Conservation (phyloP, 1,284 basidiomycete species). For the Stereum hirsutum region DNA sequence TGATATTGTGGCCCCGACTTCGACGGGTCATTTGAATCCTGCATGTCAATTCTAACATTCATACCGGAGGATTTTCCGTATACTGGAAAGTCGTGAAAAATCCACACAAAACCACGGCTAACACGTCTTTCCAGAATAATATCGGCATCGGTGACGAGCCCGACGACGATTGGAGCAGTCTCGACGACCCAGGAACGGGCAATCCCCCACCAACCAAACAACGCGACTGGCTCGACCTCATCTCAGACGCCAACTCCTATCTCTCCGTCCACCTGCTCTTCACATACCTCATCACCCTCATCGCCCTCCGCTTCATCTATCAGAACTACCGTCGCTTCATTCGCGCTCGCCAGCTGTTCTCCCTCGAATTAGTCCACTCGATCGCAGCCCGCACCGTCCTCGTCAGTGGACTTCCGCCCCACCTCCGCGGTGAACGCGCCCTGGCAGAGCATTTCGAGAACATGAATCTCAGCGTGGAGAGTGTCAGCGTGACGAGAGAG, state of each 20-base stretch:
- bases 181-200: conserved; percentile 19
- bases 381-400: conserved; percentile 92
- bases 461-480: conserved; percentile 75
- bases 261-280: conserved; percentile 85
- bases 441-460: conserved; percentile 93
- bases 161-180: conserved; percentile 33
- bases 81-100: no score
- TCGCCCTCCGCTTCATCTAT: conserved; percentile 82
- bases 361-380: conserved; percentile 88
- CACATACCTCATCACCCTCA: conserved; percentile 86
- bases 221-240: conserved; percentile 73
- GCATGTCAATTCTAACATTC: no score
- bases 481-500: conserved; percentile 84
- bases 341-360: conserved; percentile 87
- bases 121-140: conserved; percentile 57
- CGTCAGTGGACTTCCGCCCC: conserved; percentile 73
- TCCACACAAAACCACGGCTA: no score
- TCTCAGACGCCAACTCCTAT: conserved; percentile 81
- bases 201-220: conserved; percentile 20
- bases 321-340: conserved; percentile 88
- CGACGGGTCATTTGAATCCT: no score
- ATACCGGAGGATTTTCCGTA: no score
- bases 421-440: conserved; percentile 77
- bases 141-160: conserved; percentile 57
- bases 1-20: no score